A percentile compares a stretch with the other conserved stretches of the same genome.
Evolutionary conservation across 2,329 filamentous ascomycete genomes (phyloP).

Genomic region (Phoma sp.): DNA sequence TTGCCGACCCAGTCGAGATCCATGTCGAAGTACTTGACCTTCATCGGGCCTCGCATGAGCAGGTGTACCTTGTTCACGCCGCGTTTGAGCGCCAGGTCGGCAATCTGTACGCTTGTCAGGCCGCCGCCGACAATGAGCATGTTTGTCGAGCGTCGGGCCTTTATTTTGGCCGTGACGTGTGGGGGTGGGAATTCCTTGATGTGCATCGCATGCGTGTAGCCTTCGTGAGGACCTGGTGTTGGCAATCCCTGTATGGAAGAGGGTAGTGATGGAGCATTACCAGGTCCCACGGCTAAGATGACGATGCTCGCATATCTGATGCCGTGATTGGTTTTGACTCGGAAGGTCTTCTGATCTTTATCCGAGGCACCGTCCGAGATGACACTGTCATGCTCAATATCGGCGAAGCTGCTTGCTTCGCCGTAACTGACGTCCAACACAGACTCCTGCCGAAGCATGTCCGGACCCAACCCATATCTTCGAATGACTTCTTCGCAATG

Average conservation of each 20-base stretch:
- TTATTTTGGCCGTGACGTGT: slow-evolving; percentile 62
- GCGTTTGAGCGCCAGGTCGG: slow-evolving; percentile 69
- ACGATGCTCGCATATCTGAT: slow-evolving; percentile 67
- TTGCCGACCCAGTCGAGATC: slow-evolving; percentile 82
- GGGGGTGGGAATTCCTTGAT: slow-evolving; percentile 66
- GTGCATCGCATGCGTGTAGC: slow-evolving; percentile 70
- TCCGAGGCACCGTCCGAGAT: slow-evolving; percentile 26
- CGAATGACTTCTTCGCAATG: slow-evolving; percentile 53
- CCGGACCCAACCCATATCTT: slow-evolving; percentile 58
- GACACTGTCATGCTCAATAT: slow-evolving; percentile 27
- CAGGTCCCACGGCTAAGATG: slow-evolving; percentile 75
- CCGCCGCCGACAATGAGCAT: slow-evolving; percentile 78
- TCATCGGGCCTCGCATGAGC: slow-evolving; percentile 67
- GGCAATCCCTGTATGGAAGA: slow-evolving; percentile 55
- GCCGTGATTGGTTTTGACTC: slow-evolving; percentile 64
- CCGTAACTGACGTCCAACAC: slow-evolving; percentile 69
- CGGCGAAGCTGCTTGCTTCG: slow-evolving; percentile 47
- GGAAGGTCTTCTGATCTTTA: slow-evolving; percentile 67
- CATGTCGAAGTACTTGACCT: slow-evolving; percentile 80
- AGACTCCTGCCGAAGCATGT: slow-evolving; percentile 66
- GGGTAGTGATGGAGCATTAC: slow-evolving; percentile 61
- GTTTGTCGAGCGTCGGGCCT: slow-evolving; percentile 57
- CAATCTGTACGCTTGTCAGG: slow-evolving; percentile 76
- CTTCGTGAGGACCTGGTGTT: slow-evolving; percentile 50
- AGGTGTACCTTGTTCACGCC: slow-evolving; percentile 74